Evolutionary conservation across 2,329 filamentous ascomycete genomes (phyloP).

Genomic region (Hypoxylon sp.): DNA sequence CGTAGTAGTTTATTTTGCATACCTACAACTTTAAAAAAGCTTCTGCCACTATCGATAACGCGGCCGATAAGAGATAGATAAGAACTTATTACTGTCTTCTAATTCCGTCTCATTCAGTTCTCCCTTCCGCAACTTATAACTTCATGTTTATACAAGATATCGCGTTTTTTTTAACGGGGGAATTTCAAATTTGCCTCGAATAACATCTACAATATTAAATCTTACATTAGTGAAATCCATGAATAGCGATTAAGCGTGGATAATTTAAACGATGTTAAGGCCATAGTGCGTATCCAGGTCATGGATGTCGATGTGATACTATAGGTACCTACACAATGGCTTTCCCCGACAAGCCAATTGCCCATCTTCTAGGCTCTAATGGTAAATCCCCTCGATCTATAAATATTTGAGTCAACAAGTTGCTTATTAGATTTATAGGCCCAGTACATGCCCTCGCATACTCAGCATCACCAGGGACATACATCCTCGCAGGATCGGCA

Average conservation of each 20-base stretch:
- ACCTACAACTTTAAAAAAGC: constrained; percentile 8
- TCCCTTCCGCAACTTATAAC: too few relatives aligned
- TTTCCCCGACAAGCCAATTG: constrained; percentile 57
- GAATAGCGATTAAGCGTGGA: too few relatives aligned
- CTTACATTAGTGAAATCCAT: too few relatives aligned
- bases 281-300: constrained; percentile 26
- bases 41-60: constrained; percentile 27
- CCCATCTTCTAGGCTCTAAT: constrained; percentile 66
- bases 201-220: too few relatives aligned
- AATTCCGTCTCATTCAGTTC: too few relatives aligned
- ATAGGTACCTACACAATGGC: constrained; percentile 51
- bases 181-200: too few relatives aligned
- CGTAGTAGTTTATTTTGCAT: neutral
- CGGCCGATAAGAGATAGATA: neutral
- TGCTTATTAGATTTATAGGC: constrained; percentile 53
- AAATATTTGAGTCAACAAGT: constrained; percentile 45
- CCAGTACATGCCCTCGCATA: constrained; percentile 78
- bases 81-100: too few relatives aligned
- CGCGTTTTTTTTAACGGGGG: too few relatives aligned
- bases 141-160: too few relatives aligned
- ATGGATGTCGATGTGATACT: constrained; percentile 38
- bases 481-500: constrained; percentile 84
- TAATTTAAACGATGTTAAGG: constrained; percentile 11
- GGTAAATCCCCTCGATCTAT: constrained; percentile 51
- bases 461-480: constrained; percentile 75